Base-by-base conservation (phyloP, 176 grass and related monocot species). In the Olyra latifolia region DNA sequence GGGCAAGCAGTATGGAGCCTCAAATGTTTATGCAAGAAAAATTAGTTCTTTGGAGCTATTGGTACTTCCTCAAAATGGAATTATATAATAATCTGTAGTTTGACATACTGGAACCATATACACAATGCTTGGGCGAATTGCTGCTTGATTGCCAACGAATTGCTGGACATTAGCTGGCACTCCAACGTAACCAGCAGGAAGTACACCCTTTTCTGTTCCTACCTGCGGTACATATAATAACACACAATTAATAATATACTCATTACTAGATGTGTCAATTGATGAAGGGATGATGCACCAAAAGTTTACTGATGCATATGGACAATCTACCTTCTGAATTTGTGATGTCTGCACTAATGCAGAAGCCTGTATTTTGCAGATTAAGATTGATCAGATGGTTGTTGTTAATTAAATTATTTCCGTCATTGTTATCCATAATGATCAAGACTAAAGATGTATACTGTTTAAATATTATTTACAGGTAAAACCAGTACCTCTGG, bases 21-120 rank as follows among this genome's bases (percentile, higher is more conserved):
- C 53, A 61, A 28, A 82, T 76, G 42, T 69, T 82, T 50, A 11
- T 80, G 62, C 47, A 70, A 56, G 15, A 70, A 69, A 78, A 41
- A 65, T 59, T 27, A 14, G n/a, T 66, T 53, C 17, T 85, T 15
- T 74, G 48, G 59, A 80, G 61, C 16, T 47, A 60, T 23, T 53
- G 14, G 16, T 55, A 67, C 25, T 80, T 76, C 39, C 14, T 49
- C 56, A 71, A 74, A 64, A 74, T 23, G 46, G 1, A 4, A 76
- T 40, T 42, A 80, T 67, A 70, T 60, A 69, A 14, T 10, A 35
- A 78, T 38, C 28, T 66, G 45, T 81, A 23, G 5, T 69, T 71
- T 75, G 62, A 89, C 92, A 74, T 86, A 98, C 92, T 69, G 92
- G 96, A 79, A 98, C 93, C 96, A 98, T 98, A 62, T 95, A 95